Evolutionary conservation across 768 basidiomycete species (phyloP).

Genomic region (Infundibulicybe gibba): DNA sequence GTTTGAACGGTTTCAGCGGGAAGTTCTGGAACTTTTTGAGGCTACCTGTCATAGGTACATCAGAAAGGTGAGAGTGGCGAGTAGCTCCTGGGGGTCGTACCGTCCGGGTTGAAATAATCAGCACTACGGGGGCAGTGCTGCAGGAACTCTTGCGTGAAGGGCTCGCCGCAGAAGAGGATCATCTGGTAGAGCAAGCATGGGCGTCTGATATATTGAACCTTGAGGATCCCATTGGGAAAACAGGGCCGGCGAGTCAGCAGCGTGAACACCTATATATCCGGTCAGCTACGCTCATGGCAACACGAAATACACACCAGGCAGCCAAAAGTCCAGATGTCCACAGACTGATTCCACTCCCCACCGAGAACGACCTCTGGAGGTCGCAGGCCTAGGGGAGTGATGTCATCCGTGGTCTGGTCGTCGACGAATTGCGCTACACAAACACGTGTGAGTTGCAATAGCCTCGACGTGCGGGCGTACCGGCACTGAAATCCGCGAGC

Average conservation of each 20-base stretch:
- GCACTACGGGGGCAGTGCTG: not conserved
- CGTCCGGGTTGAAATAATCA: slow-evolving; percentile 10
- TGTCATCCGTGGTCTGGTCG: slow-evolving; percentile 6
- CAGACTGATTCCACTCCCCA: slow-evolving; percentile 20
- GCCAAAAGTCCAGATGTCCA: slow-evolving; percentile 27
- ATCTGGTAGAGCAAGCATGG: slow-evolving; percentile 10
- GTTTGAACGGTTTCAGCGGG: no score
- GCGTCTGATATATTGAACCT: not conserved
- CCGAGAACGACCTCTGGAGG: slow-evolving; percentile 24
- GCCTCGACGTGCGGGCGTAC: not conserved
- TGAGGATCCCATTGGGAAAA: slow-evolving; percentile 9
- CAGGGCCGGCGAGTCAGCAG: slow-evolving; percentile 7
- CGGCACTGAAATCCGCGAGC: slow-evolving; percentile 12
- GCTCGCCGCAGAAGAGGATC: slow-evolving; percentile 11
- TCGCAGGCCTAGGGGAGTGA: slow-evolving; percentile 18
- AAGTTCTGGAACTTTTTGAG: not conserved
- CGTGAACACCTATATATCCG: slow-evolving; percentile 11
- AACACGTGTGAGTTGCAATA: not conserved
- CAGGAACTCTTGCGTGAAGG: slow-evolving; percentile 7
- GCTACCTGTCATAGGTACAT: not conserved
- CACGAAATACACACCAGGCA: slow-evolving; percentile 18
- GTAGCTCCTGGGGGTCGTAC: slow-evolving; percentile 1
- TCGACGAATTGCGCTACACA: no score
- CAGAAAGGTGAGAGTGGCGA: not conserved
- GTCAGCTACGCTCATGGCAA: not conserved